Base-by-base conservation (phyloP, 2,329 filamentous ascomycete genomes). In the Ascochyta viciae-villosae region DNA sequence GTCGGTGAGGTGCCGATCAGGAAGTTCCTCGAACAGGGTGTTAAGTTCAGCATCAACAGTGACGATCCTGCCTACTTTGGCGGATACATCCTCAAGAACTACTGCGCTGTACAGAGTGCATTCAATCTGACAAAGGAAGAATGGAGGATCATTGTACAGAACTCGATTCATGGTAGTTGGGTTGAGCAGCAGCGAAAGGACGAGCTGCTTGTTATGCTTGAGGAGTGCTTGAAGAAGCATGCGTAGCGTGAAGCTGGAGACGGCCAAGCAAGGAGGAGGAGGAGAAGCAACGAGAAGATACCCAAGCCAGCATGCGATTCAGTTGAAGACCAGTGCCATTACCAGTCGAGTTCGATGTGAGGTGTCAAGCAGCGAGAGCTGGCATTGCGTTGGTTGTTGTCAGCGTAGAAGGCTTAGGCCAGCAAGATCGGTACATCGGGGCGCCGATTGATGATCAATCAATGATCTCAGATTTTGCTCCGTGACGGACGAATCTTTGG, bases 41-140 rank as follows among this genome's bases (percentile, higher is more conserved):
- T 91, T 35, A 81, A 78, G 58, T 91, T 91, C 73, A 89, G 85
- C 52, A 85, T 92, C 71, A 91, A 91, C 74, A 89, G 86, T 62
- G 65, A 67, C 41, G 65, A 67, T 39, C 63, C 65, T n/a, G 65
- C 63, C 0, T 67, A 67, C 43, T 92, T 93, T 76, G 88, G 89
- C 3, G 87, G 85, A 0, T 92, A 91, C 73, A 85, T 92, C 49
- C 77, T 89, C 47, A 88, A 90, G 65, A 92, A 92, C 63, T 92
- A 89, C 75, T 88, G 85, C 65, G 87, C 87, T 1, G 87, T 93
- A 27, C 89, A 93, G 73, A 87, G 91, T 38, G 85, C 87, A 0
- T 91, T 91, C 72, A 70, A 77, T 4, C 73, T 93, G 61, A 81
- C 74, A 22, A 75, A 87, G 4, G 74, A 77, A n/a, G 89, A 93